Conservation (phyloP, 768 basidiomycete genomes). For the Austroboletus eburneus region DNA sequence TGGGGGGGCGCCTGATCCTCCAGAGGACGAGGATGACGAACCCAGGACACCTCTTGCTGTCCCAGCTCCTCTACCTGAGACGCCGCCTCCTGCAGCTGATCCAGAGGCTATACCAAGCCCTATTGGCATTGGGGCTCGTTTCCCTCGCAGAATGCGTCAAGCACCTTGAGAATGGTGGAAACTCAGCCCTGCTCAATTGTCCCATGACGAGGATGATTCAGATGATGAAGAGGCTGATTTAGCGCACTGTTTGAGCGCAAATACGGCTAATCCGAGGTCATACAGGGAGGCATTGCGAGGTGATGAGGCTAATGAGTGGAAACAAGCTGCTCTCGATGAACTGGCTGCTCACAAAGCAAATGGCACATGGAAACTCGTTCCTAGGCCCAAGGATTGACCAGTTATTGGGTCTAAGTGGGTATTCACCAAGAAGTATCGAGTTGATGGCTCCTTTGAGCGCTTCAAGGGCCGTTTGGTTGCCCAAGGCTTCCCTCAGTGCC, state of each 20-base stretch:
- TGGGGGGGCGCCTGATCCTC: background rate
- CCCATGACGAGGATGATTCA: background rate
- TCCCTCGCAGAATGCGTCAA: background rate
- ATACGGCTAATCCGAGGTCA: background rate
- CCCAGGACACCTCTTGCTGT: background rate
- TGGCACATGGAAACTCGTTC: conserved; percentile 20
- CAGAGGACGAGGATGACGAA: background rate
- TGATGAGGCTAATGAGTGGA: background rate
- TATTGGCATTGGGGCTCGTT: conserved; percentile 2
- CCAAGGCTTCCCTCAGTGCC: conserved; percentile 28
- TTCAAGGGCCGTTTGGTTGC: conserved; percentile 39
- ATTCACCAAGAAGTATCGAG: conserved; percentile 20
- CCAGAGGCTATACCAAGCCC: background rate
- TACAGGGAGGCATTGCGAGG: background rate
- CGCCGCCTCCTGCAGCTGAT: background rate
- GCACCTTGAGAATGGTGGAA: conserved; percentile 1
- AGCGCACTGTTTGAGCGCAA: background rate
- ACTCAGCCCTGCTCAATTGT: background rate
- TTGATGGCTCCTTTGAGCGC: conserved; percentile 28
- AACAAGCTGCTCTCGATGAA: conserved; percentile 18
- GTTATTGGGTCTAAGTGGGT: conserved; percentile 34
- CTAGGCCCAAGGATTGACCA: conserved; percentile 28
- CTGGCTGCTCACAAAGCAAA: conserved; percentile 17
- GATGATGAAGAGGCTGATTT: background rate
- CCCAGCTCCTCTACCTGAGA: background rate